Percentiles rank a stretch among this genome's conserved stretches.
phyloP scores from a whole-genome alignment of 2,329 filamentous ascomycete species.

The Rosellinia necatrix region DNA sequence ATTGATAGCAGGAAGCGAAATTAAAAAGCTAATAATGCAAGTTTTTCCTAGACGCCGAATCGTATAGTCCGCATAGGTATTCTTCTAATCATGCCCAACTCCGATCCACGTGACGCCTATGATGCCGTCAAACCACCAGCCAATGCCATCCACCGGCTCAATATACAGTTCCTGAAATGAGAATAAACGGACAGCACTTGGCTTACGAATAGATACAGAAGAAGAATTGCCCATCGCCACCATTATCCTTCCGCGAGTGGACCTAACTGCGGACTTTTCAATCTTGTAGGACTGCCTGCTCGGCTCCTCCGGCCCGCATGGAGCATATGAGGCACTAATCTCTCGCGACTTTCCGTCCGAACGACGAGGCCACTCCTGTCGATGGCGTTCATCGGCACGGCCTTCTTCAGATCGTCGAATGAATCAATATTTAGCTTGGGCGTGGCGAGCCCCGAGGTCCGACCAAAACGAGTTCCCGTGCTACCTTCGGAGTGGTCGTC shows the following conservation, averaged over 20 bases:
- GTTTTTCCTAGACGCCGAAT: neutral
- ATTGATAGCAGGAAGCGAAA: neutral
- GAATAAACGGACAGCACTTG: conserved; percentile 6
- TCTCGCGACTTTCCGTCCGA: conserved; percentile 84
- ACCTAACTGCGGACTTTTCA: conserved; percentile 62
- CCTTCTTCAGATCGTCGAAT: conserved; percentile 52
- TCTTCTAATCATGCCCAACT: conserved; percentile 15
- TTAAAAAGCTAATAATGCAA: neutral
- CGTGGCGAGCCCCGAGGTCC: conserved; percentile 69
- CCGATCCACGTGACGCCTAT: conserved; percentile 9
- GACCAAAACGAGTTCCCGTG: conserved; percentile 55
- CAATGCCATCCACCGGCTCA: conserved; percentile 1
- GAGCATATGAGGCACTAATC: conserved; percentile 64
- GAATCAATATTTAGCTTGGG: conserved; percentile 62
- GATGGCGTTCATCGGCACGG: conserved; percentile 49
- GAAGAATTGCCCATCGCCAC: conserved; percentile 2
- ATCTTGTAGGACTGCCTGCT: conserved; percentile 60
- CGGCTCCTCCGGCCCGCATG: conserved; percentile 62
- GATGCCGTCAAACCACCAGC: conserved; percentile 4
- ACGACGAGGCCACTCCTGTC: conserved; percentile 76
- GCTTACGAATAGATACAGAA: conserved; percentile 23
- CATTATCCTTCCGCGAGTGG: conserved; percentile 50
- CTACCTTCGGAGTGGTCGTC: conserved; percentile 68
- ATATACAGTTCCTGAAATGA: conserved; percentile 10
- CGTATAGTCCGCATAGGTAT: conserved; percentile 10